Base-by-base conservation (phyloP, 2,329 filamentous ascomycete genomes). In the Ophiostoma australiae region DNA sequence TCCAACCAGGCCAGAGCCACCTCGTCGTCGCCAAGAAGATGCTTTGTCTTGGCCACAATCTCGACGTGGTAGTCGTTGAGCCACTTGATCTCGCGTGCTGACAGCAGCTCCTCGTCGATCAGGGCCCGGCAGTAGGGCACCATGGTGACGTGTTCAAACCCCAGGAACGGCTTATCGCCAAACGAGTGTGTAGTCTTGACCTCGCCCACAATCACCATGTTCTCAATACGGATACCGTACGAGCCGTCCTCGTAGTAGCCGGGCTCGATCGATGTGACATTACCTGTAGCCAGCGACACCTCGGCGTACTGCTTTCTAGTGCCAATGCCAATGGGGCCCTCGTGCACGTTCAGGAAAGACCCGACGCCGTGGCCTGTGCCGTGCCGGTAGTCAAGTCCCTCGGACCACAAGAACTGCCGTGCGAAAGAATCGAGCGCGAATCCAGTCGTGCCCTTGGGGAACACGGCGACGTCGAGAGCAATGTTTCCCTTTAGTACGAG, bases 81-180 rank as follows among this genome's bases (percentile, higher is more conserved):
- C 92, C 94, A 99, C 73, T 86, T 81, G 81, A 90, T 91, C 82
- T 99, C 95, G 15, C 82, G 84, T 4, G 84, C 82, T 0, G 89
- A 93, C 75, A 99, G 81, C 44, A 97, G 82, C 69, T 79, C 84
- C 70, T 86, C 82, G 76, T 98, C 91, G 74, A 97, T 93, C 74
- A 99, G 82, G 73, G 93, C 97, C 73, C 89, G 87, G 81, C 94
- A 97, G 81, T 97, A 93, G 0, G 95, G 95, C 23, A 94, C 93
- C 93, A 99, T 93, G 0, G 95, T 99, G 74, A 98, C 93, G 80
- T 97, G 92, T 82, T 99, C 94, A 76, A 99, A 99, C 3, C 94
- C 93, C 48, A 98, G 84, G 81, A 92, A 99, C 1, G 94, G 91
- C 82, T 97, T 97, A 76, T 97, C 94, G 27, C 94, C 94, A 78